A percentile compares a stretch with the other conserved stretches of the same genome.
Conservation (phyloP, 257 asterid genomes). For the Voacanga thouarsii region DNA sequence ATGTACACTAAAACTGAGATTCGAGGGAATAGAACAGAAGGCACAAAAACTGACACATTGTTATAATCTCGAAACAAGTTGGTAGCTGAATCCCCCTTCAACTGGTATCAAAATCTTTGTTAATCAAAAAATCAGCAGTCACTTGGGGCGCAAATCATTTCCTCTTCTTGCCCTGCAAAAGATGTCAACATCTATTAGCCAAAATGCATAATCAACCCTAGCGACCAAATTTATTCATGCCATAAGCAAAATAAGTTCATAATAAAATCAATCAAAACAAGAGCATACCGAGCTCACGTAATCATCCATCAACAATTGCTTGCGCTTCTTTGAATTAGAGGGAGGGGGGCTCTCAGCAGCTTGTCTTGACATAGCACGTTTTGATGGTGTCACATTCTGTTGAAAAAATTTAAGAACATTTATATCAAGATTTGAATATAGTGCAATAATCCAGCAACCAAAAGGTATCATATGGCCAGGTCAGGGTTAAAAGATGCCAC, state of each 20-base stretch:
- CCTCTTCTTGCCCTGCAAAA: conserved; percentile 68
- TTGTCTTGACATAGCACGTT: conserved; percentile 71
- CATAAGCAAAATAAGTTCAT: background rate
- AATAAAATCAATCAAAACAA: no score
- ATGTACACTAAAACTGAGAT: background rate
- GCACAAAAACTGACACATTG: background rate
- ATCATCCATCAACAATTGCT: conserved; percentile 74
- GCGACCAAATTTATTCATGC: no score
- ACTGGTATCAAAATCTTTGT: background rate
- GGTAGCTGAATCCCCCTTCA: background rate
- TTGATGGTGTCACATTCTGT: conserved; percentile 66
- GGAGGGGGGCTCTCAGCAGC: conserved; percentile 90
- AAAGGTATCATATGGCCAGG: no score
- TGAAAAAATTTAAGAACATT: background rate
- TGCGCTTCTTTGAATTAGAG: conserved; percentile 67
- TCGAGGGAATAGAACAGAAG: background rate
- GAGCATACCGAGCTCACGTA: conserved; percentile 59
- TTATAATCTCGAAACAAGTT: background rate
- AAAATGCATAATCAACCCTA: background rate
- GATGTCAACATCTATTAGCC: background rate
- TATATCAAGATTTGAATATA: background rate
- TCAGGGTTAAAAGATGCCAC: no score
- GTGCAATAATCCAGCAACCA: no score
- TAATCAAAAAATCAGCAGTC: background rate
- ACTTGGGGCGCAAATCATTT: conserved; percentile 30